Percentiles rank a stretch among this genome's conserved stretches.
These are phyloP conservation scores for Solanum acaule DNA, from an alignment of 257 asterid species.

Conservation along the genomic window DNA sequence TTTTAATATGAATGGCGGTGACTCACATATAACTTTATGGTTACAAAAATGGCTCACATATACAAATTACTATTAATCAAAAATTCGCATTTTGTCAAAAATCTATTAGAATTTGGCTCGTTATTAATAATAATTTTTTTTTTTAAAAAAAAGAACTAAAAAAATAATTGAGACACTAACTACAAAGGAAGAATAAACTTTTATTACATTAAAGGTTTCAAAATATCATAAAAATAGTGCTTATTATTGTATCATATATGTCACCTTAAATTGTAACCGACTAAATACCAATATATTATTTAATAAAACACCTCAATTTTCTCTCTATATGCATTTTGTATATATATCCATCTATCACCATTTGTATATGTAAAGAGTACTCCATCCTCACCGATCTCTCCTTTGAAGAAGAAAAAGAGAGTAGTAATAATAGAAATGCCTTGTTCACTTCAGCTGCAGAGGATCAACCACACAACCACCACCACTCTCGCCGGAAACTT, in stretches of 20 bases:
- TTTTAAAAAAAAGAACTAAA: background rate
- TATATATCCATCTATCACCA: background rate
- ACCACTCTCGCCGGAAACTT: background rate
- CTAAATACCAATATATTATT: background rate
- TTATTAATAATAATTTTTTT: too few species aligned
- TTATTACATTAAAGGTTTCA: background rate
- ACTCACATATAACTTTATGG: background rate
- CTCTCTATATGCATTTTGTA: background rate
- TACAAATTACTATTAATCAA: too few species aligned
- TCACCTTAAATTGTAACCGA: background rate
- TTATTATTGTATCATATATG: background rate
- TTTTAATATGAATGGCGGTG: background rate
- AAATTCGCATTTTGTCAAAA: background rate
- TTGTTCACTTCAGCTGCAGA: conserved; percentile 44
- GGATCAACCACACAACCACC: conserved; percentile 25
- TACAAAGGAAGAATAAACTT: background rate
- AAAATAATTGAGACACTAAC: background rate
- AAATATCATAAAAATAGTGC: background rate
- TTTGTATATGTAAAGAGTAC: background rate
- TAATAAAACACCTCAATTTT: background rate
- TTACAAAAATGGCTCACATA: too few species aligned
- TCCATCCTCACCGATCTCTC: background rate
- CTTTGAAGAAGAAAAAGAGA: background rate
- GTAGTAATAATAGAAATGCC: conserved; percentile 18
- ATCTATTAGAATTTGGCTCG: background rate